Conservation (phyloP, 768 basidiomycete species). For the Cytidiella melzeri region DNA sequence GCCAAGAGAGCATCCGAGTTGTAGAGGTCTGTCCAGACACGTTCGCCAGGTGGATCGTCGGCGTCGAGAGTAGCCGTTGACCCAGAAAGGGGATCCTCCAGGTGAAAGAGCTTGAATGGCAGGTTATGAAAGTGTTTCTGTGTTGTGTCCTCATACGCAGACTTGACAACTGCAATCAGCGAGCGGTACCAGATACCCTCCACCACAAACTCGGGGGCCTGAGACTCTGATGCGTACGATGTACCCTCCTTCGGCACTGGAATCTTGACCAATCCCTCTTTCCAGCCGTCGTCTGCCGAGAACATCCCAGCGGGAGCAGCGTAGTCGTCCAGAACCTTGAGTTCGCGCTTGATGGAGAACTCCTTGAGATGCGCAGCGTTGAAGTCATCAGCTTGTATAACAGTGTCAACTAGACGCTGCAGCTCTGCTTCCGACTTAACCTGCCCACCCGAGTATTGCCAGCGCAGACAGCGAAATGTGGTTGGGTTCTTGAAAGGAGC, state of each 20-base stretch:
- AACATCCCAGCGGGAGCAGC: not conserved
- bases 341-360: not conserved
- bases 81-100: not conserved
- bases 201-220: not conserved
- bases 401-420: slow-evolving; percentile 21
- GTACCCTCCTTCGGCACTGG: slow-evolving; percentile 3
- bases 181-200: no score
- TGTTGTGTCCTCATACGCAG: not conserved
- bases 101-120: not conserved
- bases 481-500: slow-evolving; percentile 15
- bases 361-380: no score
- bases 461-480: slow-evolving; percentile 22
- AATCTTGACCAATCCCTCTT: slow-evolving; percentile 1
- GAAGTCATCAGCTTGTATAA: slow-evolving; percentile 20
- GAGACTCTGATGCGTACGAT: not conserved
- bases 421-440: slow-evolving; percentile 23
- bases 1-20: slow-evolving; percentile 1
- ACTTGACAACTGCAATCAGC: slow-evolving; percentile 4
- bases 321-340: slow-evolving; percentile 1
- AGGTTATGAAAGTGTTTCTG: not conserved
- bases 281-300: slow-evolving; percentile 5
- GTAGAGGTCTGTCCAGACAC: slow-evolving; percentile 6
- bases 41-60: not conserved
- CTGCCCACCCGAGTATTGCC: slow-evolving; percentile 24
- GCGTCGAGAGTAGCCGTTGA: not conserved